Conservation (phyloP, 352 stramenopile genomes). For the Thraustotheca clavata region DNA sequence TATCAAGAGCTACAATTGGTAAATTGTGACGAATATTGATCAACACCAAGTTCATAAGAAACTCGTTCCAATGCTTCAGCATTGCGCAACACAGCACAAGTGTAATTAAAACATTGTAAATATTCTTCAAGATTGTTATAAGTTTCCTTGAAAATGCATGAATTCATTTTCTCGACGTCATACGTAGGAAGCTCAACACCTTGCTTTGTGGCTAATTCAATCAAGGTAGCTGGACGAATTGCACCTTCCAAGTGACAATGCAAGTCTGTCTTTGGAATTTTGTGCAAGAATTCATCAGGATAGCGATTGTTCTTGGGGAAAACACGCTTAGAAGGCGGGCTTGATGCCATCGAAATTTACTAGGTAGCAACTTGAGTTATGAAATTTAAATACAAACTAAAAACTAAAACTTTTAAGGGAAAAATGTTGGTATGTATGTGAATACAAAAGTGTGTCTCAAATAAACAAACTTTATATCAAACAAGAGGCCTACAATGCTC, state of each 20-base stretch:
- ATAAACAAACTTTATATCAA: no score
- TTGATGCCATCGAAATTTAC: no score
- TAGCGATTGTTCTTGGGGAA: conserved; percentile 50
- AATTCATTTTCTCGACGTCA: conserved; percentile 42
- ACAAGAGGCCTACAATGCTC: no score
- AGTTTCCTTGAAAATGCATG: conserved; percentile 67
- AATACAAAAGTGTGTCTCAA: no score
- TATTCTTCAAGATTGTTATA: conserved; percentile 80
- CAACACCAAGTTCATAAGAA: conserved; percentile 69
- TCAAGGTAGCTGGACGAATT: conserved; percentile 67
- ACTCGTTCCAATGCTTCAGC: conserved; percentile 67
- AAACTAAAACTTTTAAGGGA: no score
- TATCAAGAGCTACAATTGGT: conserved; percentile 74
- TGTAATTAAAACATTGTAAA: conserved; percentile 73
- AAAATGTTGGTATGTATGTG: no score
- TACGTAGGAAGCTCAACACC: conserved; percentile 58
- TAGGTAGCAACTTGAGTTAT: background rate
- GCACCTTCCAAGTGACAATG: conserved; percentile 84
- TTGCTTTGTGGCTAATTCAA: conserved; percentile 67
- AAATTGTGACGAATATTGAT: conserved; percentile 59
- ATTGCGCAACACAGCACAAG: conserved; percentile 48
- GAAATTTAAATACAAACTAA: no score
- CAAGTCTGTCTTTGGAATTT: conserved; percentile 72
- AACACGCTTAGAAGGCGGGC: conserved; percentile 20
- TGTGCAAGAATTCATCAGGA: conserved; percentile 57